Conservation (phyloP, 2,329 filamentous ascomycete genomes). For the Endothia cerciana region DNA sequence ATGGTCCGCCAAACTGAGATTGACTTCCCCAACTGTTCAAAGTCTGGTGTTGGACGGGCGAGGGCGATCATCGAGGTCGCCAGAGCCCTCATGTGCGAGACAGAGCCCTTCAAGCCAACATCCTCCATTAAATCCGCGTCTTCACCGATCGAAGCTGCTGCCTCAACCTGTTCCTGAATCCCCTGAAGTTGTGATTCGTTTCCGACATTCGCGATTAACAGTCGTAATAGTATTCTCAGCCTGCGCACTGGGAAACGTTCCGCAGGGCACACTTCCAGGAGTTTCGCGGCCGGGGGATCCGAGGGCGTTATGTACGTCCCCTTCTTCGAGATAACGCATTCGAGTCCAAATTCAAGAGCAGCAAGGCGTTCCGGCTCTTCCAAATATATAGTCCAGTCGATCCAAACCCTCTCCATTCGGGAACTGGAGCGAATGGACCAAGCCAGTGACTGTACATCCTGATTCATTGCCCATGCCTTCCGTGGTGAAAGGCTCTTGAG, state of each 20-base stretch:
- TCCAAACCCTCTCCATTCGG: slow-evolving; percentile 59
- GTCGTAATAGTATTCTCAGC: slow-evolving; percentile 53
- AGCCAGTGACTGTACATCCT: slow-evolving; percentile 57
- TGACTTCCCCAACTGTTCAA: slow-evolving; percentile 40
- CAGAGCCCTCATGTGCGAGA: slow-evolving; percentile 54
- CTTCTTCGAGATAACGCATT: slow-evolving; percentile 45
- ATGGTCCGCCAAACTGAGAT: slow-evolving; percentile 51
- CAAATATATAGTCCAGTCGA: slow-evolving; percentile 60
- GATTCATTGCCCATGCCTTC: slow-evolving; percentile 56
- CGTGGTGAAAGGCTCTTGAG: slow-evolving; percentile 55
- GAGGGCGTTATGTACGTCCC: slow-evolving; percentile 41
- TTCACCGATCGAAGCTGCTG: slow-evolving; percentile 43
- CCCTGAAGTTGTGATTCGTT: slow-evolving; percentile 33
- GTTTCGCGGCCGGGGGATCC: slow-evolving; percentile 49
- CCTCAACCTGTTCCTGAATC: slow-evolving; percentile 39
- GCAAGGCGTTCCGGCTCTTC: slow-evolving; percentile 57
- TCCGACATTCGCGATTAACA: slow-evolving; percentile 55
- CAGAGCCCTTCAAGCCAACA: slow-evolving; percentile 45
- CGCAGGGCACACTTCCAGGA: slow-evolving; percentile 54
- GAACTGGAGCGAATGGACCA: slow-evolving; percentile 63
- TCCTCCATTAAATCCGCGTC: slow-evolving; percentile 50
- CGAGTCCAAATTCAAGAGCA: slow-evolving; percentile 63
- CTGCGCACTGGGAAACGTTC: slow-evolving; percentile 57
- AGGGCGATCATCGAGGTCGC: slow-evolving; percentile 50
- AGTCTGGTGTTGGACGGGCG: slow-evolving; percentile 42